Base-by-base conservation (phyloP, 257 asterid genomes). In the Fraxinus pennsylvanica region DNA sequence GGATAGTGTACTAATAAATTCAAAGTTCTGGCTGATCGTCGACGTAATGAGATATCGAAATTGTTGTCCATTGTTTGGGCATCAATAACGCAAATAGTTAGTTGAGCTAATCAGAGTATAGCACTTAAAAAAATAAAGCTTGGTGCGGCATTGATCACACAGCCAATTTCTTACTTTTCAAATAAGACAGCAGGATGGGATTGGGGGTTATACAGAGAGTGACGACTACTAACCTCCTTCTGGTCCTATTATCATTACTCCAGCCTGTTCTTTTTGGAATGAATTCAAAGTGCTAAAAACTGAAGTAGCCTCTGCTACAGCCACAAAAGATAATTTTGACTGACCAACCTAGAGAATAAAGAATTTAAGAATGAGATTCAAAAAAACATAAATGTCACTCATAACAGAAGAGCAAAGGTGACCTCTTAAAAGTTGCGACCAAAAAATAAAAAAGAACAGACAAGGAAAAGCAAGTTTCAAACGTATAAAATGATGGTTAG, bases 241-340 rank as follows among this genome's bases (percentile, higher is more conserved):
- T 19, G 99, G 99, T 81, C 99, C 99, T 85, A 95, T 79, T 70
- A 95, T 90, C 82, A 93, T 78, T 76, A 91, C 76, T 78, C 98
- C 99, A 80, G 79, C 63, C 72, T 91, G 59, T 84, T 87, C 96
- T 72, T 78, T 81, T 27, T 73, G 69, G 15, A 80, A 63, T 71
- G 91, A 80, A 79, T 84, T 84, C 83, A 96, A 65, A 4, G 85
- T 80, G 78, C 79, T 81, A 29, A 96, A 87, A 86, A 93, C 81
- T 27, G 98, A 97, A 75, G 90, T 83, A 79, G 91, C 93, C 87
- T 92, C 96, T 7, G 99, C 97, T 3, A 71, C 92, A 79, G 97
- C 99, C 84, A 96, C 85, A 81, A 93, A 90, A 39, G 92, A 85
- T 77, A 89, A 86, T 76, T 92, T 87, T 39, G 97, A 86, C 73